Percentiles rank a stretch among this genome's conserved stretches.
Evolutionary conservation across 345 rosid species (phyloP).

Genomic region (Murraya paniculata): DNA sequence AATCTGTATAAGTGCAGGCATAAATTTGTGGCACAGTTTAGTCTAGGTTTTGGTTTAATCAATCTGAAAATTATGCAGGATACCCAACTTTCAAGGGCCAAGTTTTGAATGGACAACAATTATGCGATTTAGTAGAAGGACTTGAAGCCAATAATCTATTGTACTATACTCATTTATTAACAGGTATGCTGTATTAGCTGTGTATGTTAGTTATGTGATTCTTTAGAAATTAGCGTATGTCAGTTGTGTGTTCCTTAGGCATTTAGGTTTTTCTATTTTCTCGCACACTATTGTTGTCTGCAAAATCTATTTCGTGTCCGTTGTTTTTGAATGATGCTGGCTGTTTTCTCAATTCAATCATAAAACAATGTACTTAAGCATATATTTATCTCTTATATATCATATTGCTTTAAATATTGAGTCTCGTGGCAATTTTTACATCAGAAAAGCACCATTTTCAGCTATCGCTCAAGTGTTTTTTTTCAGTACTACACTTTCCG

Average conservation of each 20-base stretch:
- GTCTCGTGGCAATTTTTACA: neutral
- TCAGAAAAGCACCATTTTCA: neutral
- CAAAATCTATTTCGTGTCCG: too few relatives aligned
- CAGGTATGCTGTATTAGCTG: conserved; percentile 49
- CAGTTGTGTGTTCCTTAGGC: neutral
- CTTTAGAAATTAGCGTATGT: neutral
- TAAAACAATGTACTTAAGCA: neutral
- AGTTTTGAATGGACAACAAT: conserved; percentile 82
- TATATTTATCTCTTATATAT: neutral
- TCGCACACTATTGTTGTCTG: neutral
- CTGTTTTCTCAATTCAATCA: neutral
- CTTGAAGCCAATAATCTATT: conserved; percentile 80
- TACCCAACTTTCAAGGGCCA: conserved; percentile 96
- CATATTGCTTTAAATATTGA: neutral
- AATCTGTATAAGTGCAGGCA: conserved; percentile 33
- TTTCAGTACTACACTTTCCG: neutral
- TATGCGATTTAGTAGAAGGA: conserved; percentile 88
- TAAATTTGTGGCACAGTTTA: conserved; percentile 10
- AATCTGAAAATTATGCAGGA: conserved; percentile 45
- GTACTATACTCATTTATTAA: conserved; percentile 86
- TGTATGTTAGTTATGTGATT: neutral
- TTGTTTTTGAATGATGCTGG: neutral
- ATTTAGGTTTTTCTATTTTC: neutral
- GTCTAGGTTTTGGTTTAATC: conserved; percentile 7
- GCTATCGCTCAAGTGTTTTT: neutral